phyloP scores from a whole-genome alignment of 139 green algal genomes.

The Chlorella sp. region DNA sequence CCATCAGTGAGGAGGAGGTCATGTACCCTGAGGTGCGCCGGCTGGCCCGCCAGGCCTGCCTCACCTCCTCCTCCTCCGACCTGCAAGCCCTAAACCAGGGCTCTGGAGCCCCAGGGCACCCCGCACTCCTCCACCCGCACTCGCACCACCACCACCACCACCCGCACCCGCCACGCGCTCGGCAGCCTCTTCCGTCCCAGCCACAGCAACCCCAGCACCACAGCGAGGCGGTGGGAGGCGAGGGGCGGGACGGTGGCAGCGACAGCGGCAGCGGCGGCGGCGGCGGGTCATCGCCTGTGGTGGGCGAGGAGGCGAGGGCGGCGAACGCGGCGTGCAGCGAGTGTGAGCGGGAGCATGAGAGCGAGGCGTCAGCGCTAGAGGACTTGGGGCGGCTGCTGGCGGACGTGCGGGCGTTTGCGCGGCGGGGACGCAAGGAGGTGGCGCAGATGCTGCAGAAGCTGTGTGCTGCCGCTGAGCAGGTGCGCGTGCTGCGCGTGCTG shows the following conservation, averaged over 20 bases:
- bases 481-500: too few relatives aligned
- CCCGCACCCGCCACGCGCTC: too few relatives aligned
- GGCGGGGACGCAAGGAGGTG: constrained; percentile 56
- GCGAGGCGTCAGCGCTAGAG: constrained; percentile 62
- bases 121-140: too few relatives aligned
- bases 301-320: too few relatives aligned
- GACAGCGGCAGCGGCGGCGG: neutral
- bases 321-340: constrained; percentile 18
- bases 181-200: too few relatives aligned
- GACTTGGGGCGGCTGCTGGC: constrained; percentile 71
- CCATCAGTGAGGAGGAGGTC: constrained; percentile 83
- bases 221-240: too few relatives aligned
- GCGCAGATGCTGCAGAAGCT: constrained; percentile 58
- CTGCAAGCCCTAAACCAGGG: too few relatives aligned
- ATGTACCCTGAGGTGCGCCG: constrained; percentile 71
- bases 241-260: neutral
- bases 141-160: neutral
- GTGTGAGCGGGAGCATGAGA: constrained; percentile 65
- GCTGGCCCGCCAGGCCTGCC: constrained; percentile 11
- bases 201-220: neutral
- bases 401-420: constrained; percentile 63
- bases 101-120: too few relatives aligned
- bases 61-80: neutral
- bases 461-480: constrained; percentile 40
- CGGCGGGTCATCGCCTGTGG: too few relatives aligned